A percentile compares a stretch with the other conserved stretches of the same genome.
phyloP scores from a whole-genome alignment of 352 stramenopile species.

The Peronospora tabacina region DNA sequence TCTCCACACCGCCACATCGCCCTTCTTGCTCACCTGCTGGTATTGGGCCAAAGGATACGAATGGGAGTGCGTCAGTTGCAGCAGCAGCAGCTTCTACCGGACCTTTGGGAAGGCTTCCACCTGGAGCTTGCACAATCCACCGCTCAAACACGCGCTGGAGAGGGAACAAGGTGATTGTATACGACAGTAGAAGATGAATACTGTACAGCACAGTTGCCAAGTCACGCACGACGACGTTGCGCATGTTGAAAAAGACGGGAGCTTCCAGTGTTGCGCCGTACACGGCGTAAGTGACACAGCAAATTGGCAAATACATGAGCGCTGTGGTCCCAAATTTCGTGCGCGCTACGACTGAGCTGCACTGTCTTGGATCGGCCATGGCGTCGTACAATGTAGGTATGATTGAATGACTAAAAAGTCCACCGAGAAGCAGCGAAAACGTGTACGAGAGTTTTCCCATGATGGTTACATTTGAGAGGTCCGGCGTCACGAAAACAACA shows the following conservation, averaged over 20 bases:
- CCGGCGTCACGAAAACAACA: conserved; percentile 60
- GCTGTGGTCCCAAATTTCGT: conserved; percentile 46
- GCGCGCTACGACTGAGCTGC: conserved; percentile 36
- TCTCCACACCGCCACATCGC: conserved; percentile 22
- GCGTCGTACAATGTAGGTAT: conserved; percentile 72
- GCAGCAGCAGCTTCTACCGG: conserved; percentile 18
- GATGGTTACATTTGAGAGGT: conserved; percentile 44
- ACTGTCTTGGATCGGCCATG: conserved; percentile 55
- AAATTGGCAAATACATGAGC: conserved; percentile 66
- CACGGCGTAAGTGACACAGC: conserved; percentile 65
- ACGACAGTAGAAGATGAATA: conserved; percentile 67
- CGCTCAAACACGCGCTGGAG: conserved; percentile 58
- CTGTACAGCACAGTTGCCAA: conserved; percentile 68
- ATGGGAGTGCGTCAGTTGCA: conserved; percentile 18
- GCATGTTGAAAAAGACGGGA: conserved; percentile 81
- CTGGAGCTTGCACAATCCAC: conserved; percentile 33
- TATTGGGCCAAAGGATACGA: conserved; percentile 12
- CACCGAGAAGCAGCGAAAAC: conserved; percentile 54
- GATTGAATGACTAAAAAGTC: conserved; percentile 63
- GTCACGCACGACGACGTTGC: conserved; percentile 61
- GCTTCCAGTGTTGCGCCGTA: conserved; percentile 69
- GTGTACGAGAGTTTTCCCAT: conserved; percentile 64
- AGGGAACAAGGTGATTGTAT: conserved; percentile 58
- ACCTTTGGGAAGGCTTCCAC: conserved; percentile 13
- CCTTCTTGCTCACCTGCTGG: conserved; percentile 12